phyloP scores from a whole-genome alignment of 78 protist species.

The slime mould (Dictyostelium discoideum) region dicty_2.7 NC_007088.5:4396501-4397000 shows the following conservation, averaged over 20 bases:
- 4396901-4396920: slow-evolving; percentile 22
- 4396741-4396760: too few relatives aligned
- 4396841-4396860: slow-evolving; percentile 56
- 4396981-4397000: background rate
- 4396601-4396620: slow-evolving; percentile 66
- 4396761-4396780: background rate
- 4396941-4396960: slow-evolving; percentile 15
- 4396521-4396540: slow-evolving; percentile 41
- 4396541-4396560: slow-evolving; percentile 40
- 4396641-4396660: slow-evolving; percentile 65
- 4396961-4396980: slow-evolving; percentile 10
- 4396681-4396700: background rate
- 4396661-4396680: too few relatives aligned
- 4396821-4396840: slow-evolving; percentile 18
- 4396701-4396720: too few relatives aligned
- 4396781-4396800: slow-evolving; percentile 59
- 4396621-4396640: slow-evolving; percentile 33
- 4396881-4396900: background rate
- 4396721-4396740: too few relatives aligned
- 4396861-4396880: slow-evolving; percentile 35
- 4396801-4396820: slow-evolving; percentile 26
- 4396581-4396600: slow-evolving; percentile 72
- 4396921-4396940: slow-evolving; percentile 31
- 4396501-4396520: slow-evolving; percentile 55
- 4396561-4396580: slow-evolving; percentile 80